phyloP scores from a whole-genome alignment of 306 rosid genomes.

The Leucaena leucocephala region DNA sequence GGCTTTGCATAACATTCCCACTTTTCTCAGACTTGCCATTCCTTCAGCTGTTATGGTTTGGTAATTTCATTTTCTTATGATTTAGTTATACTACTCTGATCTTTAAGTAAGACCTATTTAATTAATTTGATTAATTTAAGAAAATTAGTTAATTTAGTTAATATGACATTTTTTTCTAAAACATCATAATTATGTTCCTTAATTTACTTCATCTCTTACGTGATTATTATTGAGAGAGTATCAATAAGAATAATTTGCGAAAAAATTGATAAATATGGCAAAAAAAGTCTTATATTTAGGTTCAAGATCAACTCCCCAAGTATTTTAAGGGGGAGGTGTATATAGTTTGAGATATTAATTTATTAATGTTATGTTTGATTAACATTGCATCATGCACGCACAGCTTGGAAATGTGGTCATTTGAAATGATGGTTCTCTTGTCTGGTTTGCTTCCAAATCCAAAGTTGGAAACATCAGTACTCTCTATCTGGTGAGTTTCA shows the following conservation, averaged over 20 bases:
- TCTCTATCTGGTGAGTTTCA: slow-evolving; percentile 61
- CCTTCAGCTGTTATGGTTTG: background rate
- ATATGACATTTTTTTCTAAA: too few relatives aligned
- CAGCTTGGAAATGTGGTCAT: slow-evolving; percentile 76
- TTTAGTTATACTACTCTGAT: background rate
- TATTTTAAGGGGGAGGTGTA: too few relatives aligned
- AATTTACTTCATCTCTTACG: too few relatives aligned
- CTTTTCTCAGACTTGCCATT: background rate
- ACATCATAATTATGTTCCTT: too few relatives aligned
- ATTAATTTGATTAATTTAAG: too few relatives aligned
- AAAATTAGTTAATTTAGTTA: too few relatives aligned
- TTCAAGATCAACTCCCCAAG: too few relatives aligned
- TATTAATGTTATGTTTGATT: background rate
- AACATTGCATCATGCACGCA: slow-evolving; percentile 6
- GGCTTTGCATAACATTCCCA: background rate
- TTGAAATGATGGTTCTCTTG: slow-evolving; percentile 67
- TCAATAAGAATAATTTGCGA: too few relatives aligned
- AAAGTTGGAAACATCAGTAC: slow-evolving; percentile 64
- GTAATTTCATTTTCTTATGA: background rate
- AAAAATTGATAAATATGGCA: too few relatives aligned
- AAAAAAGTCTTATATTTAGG: too few relatives aligned
- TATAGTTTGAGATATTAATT: slow-evolving; percentile 1
- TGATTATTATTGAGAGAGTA: too few relatives aligned
- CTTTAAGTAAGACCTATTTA: too few relatives aligned
- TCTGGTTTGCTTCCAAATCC: slow-evolving; percentile 77